Evolutionary conservation across 2,329 filamentous ascomycete genomes (phyloP), one percentile per base, ranked within the genome.

Genomic region (Cytospora piceae): DNA sequence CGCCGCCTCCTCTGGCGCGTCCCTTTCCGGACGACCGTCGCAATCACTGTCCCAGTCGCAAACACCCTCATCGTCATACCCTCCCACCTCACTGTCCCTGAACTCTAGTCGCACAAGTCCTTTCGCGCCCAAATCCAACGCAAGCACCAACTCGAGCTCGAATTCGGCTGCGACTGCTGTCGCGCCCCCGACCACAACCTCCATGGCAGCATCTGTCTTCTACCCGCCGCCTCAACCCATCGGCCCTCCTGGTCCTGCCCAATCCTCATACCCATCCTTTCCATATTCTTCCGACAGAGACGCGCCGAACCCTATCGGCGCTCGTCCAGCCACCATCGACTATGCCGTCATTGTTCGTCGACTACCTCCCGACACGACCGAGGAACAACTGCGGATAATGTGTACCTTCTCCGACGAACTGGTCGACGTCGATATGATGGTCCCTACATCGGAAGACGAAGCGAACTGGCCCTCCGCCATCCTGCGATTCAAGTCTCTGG

Each of bases 321-420:
- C 76, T 60, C 64, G 52, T 20, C 37, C 46, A 14, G 37, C 57
- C 56, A 22, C 22, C 14, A 24, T 49, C 46, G 51, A 59, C 29
- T 74, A 78, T 70, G 72, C 80, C 27, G 77, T 87, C 42, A 73
- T 86, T 56, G 84, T 88, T 67, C 83, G 83, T 61, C 80, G 81
- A 68, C 78, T 89, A 15, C 85, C 86, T 1, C 68, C 78, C 58
- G 82, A 83, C 70, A 85, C 82, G 3, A 82, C 82, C 1, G 82
- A 86, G 59, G 81, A 87, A 59, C 80, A 80, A 29, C 71, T 89
- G 60, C 79, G 82, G 56, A 74, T 85, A 34, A 87, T 88, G 85
- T 78, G 86, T 39, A 78, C 86, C 52, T 87, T 85, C 76, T 85
- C 83, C 60, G 80, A 87, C 70, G 85, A 87, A 46, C 76, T 87